These are phyloP conservation scores for Plasmodium reichenowi DNA, from an alignment of 169 alveolate species.

Conservation along the genomic window DNA sequence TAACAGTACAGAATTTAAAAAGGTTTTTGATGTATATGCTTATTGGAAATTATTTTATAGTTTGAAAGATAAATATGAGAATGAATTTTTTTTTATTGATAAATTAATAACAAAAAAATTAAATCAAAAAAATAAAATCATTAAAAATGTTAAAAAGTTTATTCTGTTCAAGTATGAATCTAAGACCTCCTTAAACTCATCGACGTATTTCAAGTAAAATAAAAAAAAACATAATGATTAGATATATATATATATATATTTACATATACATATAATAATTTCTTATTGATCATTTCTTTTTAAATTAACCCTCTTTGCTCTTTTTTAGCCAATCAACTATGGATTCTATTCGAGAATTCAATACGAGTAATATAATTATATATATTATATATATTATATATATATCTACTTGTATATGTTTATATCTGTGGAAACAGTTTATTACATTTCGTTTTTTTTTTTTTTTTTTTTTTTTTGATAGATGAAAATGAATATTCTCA, in stretches of 20 bases:
- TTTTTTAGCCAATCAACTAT: slow-evolving; percentile 55
- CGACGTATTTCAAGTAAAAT: slow-evolving; percentile 37
- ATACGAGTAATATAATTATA: slow-evolving; percentile 7
- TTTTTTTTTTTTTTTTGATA: slow-evolving; percentile 2
- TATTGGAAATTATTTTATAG: slow-evolving; percentile 34
- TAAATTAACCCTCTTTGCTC: not conserved
- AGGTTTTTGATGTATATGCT: slow-evolving; percentile 13
- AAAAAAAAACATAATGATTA: not conserved
- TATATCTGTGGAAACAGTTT: not conserved
- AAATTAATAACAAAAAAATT: slow-evolving; percentile 32
- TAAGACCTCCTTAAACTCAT: slow-evolving; percentile 32
- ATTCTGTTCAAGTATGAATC: slow-evolving; percentile 35
- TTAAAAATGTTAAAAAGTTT: slow-evolving; percentile 36
- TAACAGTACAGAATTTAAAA: not conserved
- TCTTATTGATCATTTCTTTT: not conserved
- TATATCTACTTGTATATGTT: too few relatives aligned
- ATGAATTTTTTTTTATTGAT: slow-evolving; percentile 56
- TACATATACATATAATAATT: not conserved
- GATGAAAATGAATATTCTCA: slow-evolving; percentile 39
- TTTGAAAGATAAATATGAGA: slow-evolving; percentile 31
- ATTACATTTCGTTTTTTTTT: too few relatives aligned
- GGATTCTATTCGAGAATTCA: slow-evolving; percentile 37
- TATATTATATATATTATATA: not conserved
- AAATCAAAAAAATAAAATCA: slow-evolving; percentile 25
- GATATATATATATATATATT: not conserved